Base-by-base conservation (phyloP, 2,329 filamentous ascomycete genomes). In the Diaporthe australafricana region DNA sequence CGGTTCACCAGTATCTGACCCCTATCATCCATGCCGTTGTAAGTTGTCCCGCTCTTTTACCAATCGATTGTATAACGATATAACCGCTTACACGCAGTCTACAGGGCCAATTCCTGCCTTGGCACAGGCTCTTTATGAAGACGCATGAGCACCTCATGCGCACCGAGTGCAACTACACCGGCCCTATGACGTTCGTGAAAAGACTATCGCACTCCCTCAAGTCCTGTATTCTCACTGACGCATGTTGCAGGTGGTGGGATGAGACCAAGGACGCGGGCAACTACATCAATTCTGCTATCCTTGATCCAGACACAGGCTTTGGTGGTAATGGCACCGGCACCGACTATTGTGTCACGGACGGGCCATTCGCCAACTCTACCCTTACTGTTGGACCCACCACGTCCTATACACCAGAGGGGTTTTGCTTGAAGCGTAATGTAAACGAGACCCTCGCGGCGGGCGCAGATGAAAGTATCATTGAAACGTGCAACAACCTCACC, bases 341-440 rank as follows among this genome's bases (percentile, higher is more conserved):
- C 11, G 75, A 80, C 53, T 81, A 81, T 38, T 84, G 81, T 73
- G 77, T 83, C 38, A 55, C 72, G 0, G 76, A 80, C 45, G 81
- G 82, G 2, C 80, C 80, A 0, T 83, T 83, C 74, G 74, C 74
- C 14, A 80, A 81, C 70, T 67, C 79, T 42, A 78, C 76, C 0
- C 76, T 82, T 30, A 77, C 78, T 27, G 77, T 83, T 27, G 81
- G 79, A 20, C 78, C 82, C 14, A 81, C 79, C 14, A 57, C 53
- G 35, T 77, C 79, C 70, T 68, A 77, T 25, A 78, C 75, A 40
- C 78, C 80, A 65, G 83, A 84, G 69, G 82, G 82, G 17, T 81
- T 82, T 65, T 82, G 81, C 76, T 72, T 84, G 32, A 80, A 79
- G 63, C 79, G 81, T 14, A 82, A 83, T 71, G 72, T 84, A 17